Evolutionary conservation across 495 filamentous ascomycete genomes (phyloP).

Genomic region (Penicillium malachiteum): DNA sequence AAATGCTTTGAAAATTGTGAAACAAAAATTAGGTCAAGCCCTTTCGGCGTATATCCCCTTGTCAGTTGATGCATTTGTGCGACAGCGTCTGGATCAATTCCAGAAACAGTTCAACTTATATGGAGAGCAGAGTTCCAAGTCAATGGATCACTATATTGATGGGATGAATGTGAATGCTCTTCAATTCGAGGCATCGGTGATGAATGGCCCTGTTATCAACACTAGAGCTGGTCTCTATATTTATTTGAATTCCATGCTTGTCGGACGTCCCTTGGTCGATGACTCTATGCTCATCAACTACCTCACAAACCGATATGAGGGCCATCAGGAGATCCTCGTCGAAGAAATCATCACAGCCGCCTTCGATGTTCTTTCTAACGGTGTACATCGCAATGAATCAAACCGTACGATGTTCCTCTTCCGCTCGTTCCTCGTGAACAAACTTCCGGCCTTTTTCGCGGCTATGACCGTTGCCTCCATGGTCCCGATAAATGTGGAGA

Average conservation of each 20-base stretch:
- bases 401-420: slow-evolving; percentile 71
- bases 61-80: slow-evolving; percentile 40
- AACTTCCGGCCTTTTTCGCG: slow-evolving; percentile 75
- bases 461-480: slow-evolving; percentile 61
- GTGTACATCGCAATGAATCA: slow-evolving; percentile 75
- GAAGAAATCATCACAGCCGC: slow-evolving; percentile 81
- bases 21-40: slow-evolving; percentile 40
- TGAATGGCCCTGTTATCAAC: slow-evolving; percentile 66
- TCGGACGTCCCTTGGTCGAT: slow-evolving; percentile 78
- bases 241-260: slow-evolving; percentile 85
- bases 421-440: slow-evolving; percentile 90
- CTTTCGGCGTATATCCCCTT: slow-evolving; percentile 43
- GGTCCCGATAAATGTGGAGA: slow-evolving; percentile 65
- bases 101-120: slow-evolving; percentile 49
- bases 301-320: slow-evolving; percentile 80
- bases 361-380: slow-evolving; percentile 87
- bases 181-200: slow-evolving; percentile 54
- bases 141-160: slow-evolving; percentile 38
- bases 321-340: slow-evolving; percentile 70
- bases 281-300: slow-evolving; percentile 76
- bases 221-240: slow-evolving; percentile 89
- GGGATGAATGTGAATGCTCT: slow-evolving; percentile 46
- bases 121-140: slow-evolving; percentile 35
- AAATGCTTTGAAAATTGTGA: slow-evolving; percentile 31
- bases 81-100: slow-evolving; percentile 41